Percentiles rank a stretch among this genome's conserved stretches.
Conservation (phyloP, 768 basidiomycete genomes). For the Xerocomus potaroensis region DNA sequence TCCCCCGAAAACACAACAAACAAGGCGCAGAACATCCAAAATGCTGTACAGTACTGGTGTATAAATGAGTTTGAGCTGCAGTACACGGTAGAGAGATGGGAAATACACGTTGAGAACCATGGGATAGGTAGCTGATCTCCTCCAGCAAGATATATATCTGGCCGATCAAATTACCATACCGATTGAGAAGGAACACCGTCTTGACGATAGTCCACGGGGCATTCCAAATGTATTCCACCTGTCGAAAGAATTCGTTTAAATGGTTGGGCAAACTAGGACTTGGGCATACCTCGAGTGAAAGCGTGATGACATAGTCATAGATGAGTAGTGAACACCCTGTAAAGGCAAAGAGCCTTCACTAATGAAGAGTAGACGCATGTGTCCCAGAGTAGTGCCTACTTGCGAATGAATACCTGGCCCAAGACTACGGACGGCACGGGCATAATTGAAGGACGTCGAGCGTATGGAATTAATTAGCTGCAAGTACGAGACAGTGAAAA, state of each 20-base stretch:
- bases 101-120: constrained; percentile 3
- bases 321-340: constrained; percentile 5
- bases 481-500: too few species aligned
- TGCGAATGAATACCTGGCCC: neutral
- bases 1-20: neutral
- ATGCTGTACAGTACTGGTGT: neutral
- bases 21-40: neutral
- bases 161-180: constrained; percentile 9
- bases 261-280: neutral
- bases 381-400: neutral
- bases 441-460: too few species aligned
- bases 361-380: neutral
- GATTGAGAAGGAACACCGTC: constrained; percentile 6
- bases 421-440: neutral
- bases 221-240: constrained; percentile 2
- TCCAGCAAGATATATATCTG: constrained; percentile 6
- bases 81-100: too few species aligned
- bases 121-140: constrained; percentile 1
- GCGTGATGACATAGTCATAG: constrained; percentile 11
- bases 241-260: neutral
- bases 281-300: constrained; percentile 9
- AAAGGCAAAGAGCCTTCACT: neutral
- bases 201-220: constrained; percentile 7
- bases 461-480: too few species aligned
- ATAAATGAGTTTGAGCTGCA: neutral